phyloP scores from a whole-genome alignment of 805 yeast genomes.

The Candida koratica region DNA sequence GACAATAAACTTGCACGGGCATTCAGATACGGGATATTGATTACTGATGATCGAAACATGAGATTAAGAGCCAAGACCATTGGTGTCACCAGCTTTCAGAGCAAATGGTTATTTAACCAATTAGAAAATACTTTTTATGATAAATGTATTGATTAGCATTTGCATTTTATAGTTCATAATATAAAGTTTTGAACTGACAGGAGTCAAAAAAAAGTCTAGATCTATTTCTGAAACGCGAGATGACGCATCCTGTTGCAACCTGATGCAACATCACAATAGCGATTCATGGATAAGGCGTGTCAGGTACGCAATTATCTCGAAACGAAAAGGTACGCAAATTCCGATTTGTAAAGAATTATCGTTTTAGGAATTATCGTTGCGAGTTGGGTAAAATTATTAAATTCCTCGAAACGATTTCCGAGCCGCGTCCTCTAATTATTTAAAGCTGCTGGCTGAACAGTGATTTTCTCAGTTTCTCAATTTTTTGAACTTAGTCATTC shows the following conservation, averaged over 20 bases:
- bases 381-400: background rate
- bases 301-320: slow-evolving; percentile 1
- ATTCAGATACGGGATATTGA: slow-evolving; percentile 56
- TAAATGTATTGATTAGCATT: slow-evolving; percentile 47
- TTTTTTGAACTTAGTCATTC: slow-evolving; percentile 14
- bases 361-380: slow-evolving; percentile 2
- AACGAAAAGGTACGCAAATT: slow-evolving; percentile 4
- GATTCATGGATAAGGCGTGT: slow-evolving; percentile 3
- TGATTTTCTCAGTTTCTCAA: slow-evolving; percentile 1
- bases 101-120: slow-evolving; percentile 57
- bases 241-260: slow-evolving; percentile 2
- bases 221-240: slow-evolving; percentile 4
- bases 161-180: slow-evolving; percentile 3
- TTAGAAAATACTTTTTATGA: slow-evolving; percentile 46
- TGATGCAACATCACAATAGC: background rate
- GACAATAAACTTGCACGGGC: slow-evolving; percentile 37
- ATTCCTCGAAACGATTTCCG: background rate
- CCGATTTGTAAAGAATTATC: background rate
- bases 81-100: slow-evolving; percentile 53
- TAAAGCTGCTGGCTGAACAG: slow-evolving; percentile 1
- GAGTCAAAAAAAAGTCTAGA: slow-evolving; percentile 1
- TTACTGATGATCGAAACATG: slow-evolving; percentile 75
- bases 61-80: slow-evolving; percentile 57
- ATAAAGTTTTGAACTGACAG: background rate
- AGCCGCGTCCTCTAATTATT: slow-evolving; percentile 2